Evolutionary conservation across 2,329 filamentous ascomycete species (phyloP), one percentile per base, ranked within the genome.

Genomic region (Didymosphaeria variabile): DNA sequence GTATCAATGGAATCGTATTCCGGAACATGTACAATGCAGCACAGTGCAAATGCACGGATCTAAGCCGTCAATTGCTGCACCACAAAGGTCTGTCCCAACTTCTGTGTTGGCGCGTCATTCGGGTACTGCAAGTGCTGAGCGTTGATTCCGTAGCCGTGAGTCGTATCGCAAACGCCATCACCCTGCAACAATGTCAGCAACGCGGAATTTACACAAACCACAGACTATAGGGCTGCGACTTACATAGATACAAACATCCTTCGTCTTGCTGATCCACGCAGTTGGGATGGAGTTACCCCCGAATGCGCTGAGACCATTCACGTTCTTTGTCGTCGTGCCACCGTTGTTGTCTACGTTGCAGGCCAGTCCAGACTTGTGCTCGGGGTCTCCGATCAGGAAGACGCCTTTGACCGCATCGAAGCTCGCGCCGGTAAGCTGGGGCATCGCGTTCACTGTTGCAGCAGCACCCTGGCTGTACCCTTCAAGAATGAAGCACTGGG

Each of bases 381-480:
- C 57, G 3, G 77, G 75, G 60, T 79, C 55, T 13, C 77, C 77
- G 40, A 79, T 72, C 2, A 79, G 65, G 54, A 77, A 75, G 3
- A 79, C 77, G 19, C 72, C 76, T 61, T 77, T 77, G 15, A 79
- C 74, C 7, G 77, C 77, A 38, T 72, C 62, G 64, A 77, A 75
- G 15, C 57, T 62, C 0, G 67, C 67, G 21, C 76, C 77, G 1
- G 74, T 78, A 5, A 79, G 55, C 19, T 68, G 56, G 2, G 72
- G 38, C 59, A 79, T 55, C 9, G 76, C 77, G 44, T 76, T 71
- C 5, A 75, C 71, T 0, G 77, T 79, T 0, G 76, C 77, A 8
- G 73, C 69, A 1, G 77, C 77, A 21, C 75, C 77, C 59, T 79
- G 77, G 2, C 71, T 75, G 65, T 79, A 79, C 19, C 77, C 77